Evolutionary conservation across 2,329 filamentous ascomycete species (phyloP).

Genomic region (Hymenoscyphus fructigenus): DNA sequence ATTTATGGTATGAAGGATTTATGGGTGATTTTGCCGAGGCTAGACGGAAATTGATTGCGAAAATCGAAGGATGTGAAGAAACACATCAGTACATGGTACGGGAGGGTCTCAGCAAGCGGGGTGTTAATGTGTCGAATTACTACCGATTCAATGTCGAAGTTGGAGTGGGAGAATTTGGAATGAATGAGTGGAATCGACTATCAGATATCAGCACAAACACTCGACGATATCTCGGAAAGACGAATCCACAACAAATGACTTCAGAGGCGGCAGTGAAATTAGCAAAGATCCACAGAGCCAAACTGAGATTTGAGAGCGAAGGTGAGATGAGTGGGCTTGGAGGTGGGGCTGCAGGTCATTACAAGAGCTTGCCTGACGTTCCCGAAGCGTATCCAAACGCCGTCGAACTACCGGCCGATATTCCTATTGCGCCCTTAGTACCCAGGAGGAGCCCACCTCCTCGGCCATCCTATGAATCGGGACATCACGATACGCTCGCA

Average conservation of each 20-base stretch:
- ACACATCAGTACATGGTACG: constrained; percentile 85
- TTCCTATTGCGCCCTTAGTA: constrained; percentile 34
- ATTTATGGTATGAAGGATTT: constrained; percentile 93
- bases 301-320: constrained; percentile 39
- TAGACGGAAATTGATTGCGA: constrained; percentile 75
- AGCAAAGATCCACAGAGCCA: constrained; percentile 78
- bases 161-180: constrained; percentile 93
- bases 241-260: constrained; percentile 74
- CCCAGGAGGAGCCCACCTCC: constrained; percentile 28
- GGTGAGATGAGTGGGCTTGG: constrained; percentile 11
- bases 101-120: constrained; percentile 72
- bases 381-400: constrained; percentile 41
- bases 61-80: constrained; percentile 92
- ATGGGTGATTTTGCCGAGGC: constrained; percentile 92
- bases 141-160: constrained; percentile 96
- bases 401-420: constrained; percentile 60
- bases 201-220: constrained; percentile 94
- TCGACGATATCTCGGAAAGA: constrained; percentile 73
- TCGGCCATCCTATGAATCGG: constrained; percentile 37
- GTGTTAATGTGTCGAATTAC: constrained; percentile 86
- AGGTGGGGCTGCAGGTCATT: constrained; percentile 11
- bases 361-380: constrained; percentile 29
- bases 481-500: constrained; percentile 32
- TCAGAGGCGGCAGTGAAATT: constrained; percentile 75
- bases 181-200: constrained; percentile 97